Base-by-base conservation (phyloP, 2,329 filamentous ascomycete genomes). In the Arthrobotrys sphaeroides region DNA sequence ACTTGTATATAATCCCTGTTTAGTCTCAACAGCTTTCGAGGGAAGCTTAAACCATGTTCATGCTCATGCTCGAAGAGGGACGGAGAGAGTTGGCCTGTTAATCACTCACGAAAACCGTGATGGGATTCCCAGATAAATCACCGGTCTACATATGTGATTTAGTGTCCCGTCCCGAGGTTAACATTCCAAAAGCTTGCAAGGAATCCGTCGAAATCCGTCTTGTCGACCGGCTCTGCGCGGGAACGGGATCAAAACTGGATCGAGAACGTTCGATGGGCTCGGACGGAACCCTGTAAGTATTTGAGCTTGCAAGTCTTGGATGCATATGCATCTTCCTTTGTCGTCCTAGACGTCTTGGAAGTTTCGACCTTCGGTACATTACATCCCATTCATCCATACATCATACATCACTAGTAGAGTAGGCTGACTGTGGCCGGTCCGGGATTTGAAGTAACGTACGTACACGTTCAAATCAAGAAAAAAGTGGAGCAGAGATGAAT, bases 21-120 rank as follows among this genome's bases (percentile, higher is more conserved):
- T 38, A 40, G 49, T 38, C n/a, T 36, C 61, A 13, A 65, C 43
- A 28, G 31, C 42, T 47, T 36, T 36, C n/a, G n/a, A n/a, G n/a
- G 18, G 33, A 18, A 64, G 47, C 47, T 53, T 49, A n/a, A n/a
- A 31, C 13, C 16, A 45, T 55, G 43, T 53, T n/a, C 40, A n/a
- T n/a, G 9, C 40, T 43, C 40, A 1, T 5, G 38, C n/a, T 26
- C 26, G 20, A 49, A 33, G 20, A n/a, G n/a, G n/a, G n/a, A n/a
- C n/a, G n/a, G n/a, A n/a, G n/a, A n/a, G n/a, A n/a, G n/a, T n/a
- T n/a, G n/a, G n/a, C n/a, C n/a, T n/a, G 28, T 68, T 62, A 74
- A 74, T 74, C 60, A 64, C 70, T 66, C 70, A 74, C 55, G 70
- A 73, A 62, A 74, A 66, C 43, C 28, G n/a, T 31, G 40, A 69